Conservation (phyloP, 1,284 basidiomycete species). For the Butyriboletus appendiculatus region DNA sequence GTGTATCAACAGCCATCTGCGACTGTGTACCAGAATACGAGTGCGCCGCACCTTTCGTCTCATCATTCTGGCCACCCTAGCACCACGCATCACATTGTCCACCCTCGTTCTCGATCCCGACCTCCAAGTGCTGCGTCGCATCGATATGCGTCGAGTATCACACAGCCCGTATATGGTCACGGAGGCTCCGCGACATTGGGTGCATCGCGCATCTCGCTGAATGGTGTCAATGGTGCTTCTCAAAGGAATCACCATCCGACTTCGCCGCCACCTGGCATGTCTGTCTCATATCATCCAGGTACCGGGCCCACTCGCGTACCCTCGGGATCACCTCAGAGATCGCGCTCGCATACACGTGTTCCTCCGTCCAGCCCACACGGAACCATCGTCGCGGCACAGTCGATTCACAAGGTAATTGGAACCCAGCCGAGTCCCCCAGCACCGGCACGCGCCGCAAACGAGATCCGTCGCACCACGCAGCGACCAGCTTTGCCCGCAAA, state of each 20-base stretch:
- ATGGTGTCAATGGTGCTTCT: slow-evolving; percentile 12
- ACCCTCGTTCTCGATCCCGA: slow-evolving; percentile 28
- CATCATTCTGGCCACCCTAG: slow-evolving; percentile 10
- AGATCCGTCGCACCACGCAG: slow-evolving; percentile 20
- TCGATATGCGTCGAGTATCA: slow-evolving; percentile 30
- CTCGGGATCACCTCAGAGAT: slow-evolving; percentile 18
- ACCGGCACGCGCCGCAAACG: slow-evolving; percentile 13
- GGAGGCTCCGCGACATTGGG: slow-evolving; percentile 21
- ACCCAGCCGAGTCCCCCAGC: background rate
- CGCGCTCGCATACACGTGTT: slow-evolving; percentile 16
- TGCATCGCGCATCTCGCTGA: slow-evolving; percentile 25
- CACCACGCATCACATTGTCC: slow-evolving; percentile 20
- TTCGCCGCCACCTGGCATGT: slow-evolving; percentile 9
- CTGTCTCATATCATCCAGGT: slow-evolving; percentile 5
- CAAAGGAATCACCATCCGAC: slow-evolving; percentile 14
- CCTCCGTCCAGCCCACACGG: slow-evolving; percentile 2
- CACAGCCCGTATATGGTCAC: slow-evolving; percentile 30
- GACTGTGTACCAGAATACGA: slow-evolving; percentile 16
- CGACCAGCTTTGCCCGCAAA: slow-evolving; percentile 28
- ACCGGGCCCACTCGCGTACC: slow-evolving; percentile 2
- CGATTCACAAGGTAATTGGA: slow-evolving; percentile 4
- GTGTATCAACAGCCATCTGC: slow-evolving; percentile 7
- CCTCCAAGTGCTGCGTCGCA: slow-evolving; percentile 35
- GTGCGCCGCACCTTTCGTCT: slow-evolving; percentile 9
- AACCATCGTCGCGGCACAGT: background rate